Conservation (phyloP, 2,329 filamentous ascomycete genomes). For the Epichloe sp. region DNA sequence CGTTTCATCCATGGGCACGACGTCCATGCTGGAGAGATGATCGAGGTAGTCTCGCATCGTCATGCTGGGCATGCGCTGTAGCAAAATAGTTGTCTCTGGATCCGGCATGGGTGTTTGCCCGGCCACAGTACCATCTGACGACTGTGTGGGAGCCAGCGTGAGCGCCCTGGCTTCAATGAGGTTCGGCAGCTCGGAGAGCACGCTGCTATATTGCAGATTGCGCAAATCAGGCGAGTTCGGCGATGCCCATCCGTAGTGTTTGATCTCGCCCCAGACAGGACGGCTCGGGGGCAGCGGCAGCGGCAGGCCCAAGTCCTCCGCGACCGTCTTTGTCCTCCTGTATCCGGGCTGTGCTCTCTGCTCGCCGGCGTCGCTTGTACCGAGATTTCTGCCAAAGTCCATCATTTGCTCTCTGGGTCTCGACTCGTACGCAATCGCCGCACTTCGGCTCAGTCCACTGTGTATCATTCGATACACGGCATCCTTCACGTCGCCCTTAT, state of each 20-base stretch:
- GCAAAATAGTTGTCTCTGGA: conserved; percentile 51
- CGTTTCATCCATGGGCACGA: conserved; percentile 33
- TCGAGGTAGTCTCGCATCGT: conserved; percentile 67
- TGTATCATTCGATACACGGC: conserved; percentile 65
- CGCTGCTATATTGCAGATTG: conserved; percentile 69
- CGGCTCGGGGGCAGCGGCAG: conserved; percentile 40
- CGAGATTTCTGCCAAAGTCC: conserved; percentile 9
- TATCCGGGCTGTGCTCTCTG: conserved; percentile 9
- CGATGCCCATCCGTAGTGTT: conserved; percentile 80
- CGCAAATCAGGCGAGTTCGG: conserved; percentile 63
- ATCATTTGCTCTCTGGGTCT: conserved; percentile 17
- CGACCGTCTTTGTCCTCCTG: conserved; percentile 24
- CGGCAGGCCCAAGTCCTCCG: conserved; percentile 27
- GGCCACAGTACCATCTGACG: not conserved
- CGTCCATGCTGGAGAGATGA: conserved; percentile 53
- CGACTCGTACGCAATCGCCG: conserved; percentile 62
- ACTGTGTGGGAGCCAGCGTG: conserved; percentile 56
- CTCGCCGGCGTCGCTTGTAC: conserved; percentile 6
- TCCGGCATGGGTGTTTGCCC: conserved; percentile 36
- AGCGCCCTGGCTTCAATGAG: conserved; percentile 87
- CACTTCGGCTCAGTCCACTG: conserved; percentile 60
- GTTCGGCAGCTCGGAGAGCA: conserved; percentile 74
- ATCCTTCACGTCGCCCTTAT: conserved; percentile 68
- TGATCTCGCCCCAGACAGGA: conserved; percentile 67
- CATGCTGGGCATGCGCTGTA: conserved; percentile 60